Evolutionary conservation across 139 green algal species (phyloP).

Genomic region (Ettlia oleoabundans): DNA sequence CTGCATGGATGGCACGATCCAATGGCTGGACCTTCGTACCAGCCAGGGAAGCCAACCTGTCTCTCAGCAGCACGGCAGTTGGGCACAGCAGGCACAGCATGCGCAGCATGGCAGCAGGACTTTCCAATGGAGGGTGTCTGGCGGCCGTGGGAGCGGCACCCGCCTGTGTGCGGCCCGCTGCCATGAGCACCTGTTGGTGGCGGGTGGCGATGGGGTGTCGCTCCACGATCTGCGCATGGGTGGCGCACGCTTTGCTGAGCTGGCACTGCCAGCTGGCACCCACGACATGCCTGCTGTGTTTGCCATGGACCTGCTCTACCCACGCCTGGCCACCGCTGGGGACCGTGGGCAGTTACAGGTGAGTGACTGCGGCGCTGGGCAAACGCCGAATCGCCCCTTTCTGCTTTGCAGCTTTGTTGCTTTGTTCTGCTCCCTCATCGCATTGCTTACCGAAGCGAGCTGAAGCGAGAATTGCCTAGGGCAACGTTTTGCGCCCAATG

Average conservation of each 20-base stretch:
- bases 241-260: slow-evolving; percentile 9
- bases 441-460: too few relatives aligned
- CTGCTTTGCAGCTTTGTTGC: background rate
- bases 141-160: background rate
- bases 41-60: too few relatives aligned
- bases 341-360: slow-evolving; percentile 9
- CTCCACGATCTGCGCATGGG: slow-evolving; percentile 20
- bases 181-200: slow-evolving; percentile 22
- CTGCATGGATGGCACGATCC: slow-evolving; percentile 16
- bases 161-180: slow-evolving; percentile 3
- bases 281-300: background rate
- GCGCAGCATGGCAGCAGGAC: too few relatives aligned
- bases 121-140: background rate
- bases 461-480: too few relatives aligned
- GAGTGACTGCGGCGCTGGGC: too few relatives aligned
- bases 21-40: slow-evolving; percentile 5
- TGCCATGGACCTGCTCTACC: slow-evolving; percentile 9
- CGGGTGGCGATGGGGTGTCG: slow-evolving; percentile 1
- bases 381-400: too few relatives aligned
- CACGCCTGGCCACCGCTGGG: background rate
- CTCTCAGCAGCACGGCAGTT: background rate
- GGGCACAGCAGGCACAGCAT: too few relatives aligned
- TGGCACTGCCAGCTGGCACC: slow-evolving; percentile 11
- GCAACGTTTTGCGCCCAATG: too few relatives aligned
- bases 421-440: too few relatives aligned